phyloP scores from a whole-genome alignment of 805 yeast genomes.

The Spathaspora sp. region DNA sequence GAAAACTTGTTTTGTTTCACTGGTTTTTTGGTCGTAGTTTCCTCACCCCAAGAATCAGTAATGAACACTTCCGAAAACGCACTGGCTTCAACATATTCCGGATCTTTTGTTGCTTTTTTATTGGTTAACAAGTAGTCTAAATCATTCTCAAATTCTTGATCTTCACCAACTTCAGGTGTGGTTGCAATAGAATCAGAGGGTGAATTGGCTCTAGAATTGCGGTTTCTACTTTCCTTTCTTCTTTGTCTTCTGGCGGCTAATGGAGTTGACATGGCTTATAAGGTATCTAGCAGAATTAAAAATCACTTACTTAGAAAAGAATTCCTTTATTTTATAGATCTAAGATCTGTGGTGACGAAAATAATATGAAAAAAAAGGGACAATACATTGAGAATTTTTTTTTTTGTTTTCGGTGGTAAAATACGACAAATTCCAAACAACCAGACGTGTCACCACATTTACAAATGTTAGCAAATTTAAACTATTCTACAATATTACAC shows the following conservation, averaged over 20 bases:
- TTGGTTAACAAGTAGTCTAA: conserved; percentile 24
- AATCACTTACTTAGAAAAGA: not conserved
- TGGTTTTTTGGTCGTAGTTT: not conserved
- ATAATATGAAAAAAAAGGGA: too few species aligned
- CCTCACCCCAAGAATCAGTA: conserved; percentile 1
- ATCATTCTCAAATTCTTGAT: conserved; percentile 24
- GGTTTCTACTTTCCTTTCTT: not conserved
- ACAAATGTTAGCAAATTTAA: not conserved
- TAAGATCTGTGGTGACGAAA: not conserved
- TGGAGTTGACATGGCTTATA: not conserved
- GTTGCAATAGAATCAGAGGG: not conserved
- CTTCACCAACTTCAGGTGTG: conserved; percentile 2
- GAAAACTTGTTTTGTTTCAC: conserved; percentile 9
- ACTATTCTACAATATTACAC: not conserved
- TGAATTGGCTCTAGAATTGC: not conserved
- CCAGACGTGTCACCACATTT: too few species aligned
- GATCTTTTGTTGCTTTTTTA: not conserved
- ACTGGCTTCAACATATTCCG: not conserved
- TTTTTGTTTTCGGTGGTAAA: too few species aligned
- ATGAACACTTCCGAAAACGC: not conserved
- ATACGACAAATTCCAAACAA: too few species aligned
- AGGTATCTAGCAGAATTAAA: not conserved
- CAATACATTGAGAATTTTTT: too few species aligned
- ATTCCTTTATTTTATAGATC: not conserved
- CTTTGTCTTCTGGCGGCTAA: not conserved